A percentile compares a stretch with the other conserved stretches of the same genome.
phyloP scores from a whole-genome alignment of 371 early-diverging fungal species.

The Globomyces sp. region DNA sequence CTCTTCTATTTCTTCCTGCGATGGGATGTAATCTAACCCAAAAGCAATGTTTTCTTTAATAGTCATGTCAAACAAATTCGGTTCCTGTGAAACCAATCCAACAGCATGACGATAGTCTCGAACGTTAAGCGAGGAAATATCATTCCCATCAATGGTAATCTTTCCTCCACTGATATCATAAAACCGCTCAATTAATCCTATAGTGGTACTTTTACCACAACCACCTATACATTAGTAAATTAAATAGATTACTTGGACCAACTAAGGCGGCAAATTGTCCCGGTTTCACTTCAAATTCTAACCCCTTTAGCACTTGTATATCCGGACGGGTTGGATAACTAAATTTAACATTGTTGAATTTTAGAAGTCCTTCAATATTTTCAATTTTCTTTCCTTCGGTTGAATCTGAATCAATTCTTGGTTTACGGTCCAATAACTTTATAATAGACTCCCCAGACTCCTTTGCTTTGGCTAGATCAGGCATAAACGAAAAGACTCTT shows the following conservation, averaged over 20 bases:
- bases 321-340: slow-evolving; percentile 80
- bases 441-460: slow-evolving; percentile 32
- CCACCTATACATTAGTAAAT: slow-evolving; percentile 42
- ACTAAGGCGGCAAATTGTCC: slow-evolving; percentile 86
- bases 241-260: slow-evolving; percentile 53
- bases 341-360: slow-evolving; percentile 36
- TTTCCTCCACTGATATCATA: slow-evolving; percentile 66
- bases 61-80: slow-evolving; percentile 73
- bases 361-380: slow-evolving; percentile 28
- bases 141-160: slow-evolving; percentile 63
- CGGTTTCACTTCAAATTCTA: slow-evolving; percentile 68
- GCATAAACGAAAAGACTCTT: slow-evolving; percentile 34
- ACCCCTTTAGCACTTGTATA: slow-evolving; percentile 70
- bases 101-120: slow-evolving; percentile 66
- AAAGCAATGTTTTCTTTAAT: slow-evolving; percentile 82
- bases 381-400: slow-evolving; percentile 19
- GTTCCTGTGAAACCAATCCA: slow-evolving; percentile 88
- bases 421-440: slow-evolving; percentile 28
- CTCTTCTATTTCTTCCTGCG: slow-evolving; percentile 38
- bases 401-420: slow-evolving; percentile 29
- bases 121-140: slow-evolving; percentile 62
- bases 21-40: slow-evolving; percentile 58
- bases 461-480: slow-evolving; percentile 39
- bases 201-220: slow-evolving; percentile 82
- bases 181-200: slow-evolving; percentile 82